phyloP scores from a whole-genome alignment of 306 rosid genomes.

The Malus orientalis region DNA sequence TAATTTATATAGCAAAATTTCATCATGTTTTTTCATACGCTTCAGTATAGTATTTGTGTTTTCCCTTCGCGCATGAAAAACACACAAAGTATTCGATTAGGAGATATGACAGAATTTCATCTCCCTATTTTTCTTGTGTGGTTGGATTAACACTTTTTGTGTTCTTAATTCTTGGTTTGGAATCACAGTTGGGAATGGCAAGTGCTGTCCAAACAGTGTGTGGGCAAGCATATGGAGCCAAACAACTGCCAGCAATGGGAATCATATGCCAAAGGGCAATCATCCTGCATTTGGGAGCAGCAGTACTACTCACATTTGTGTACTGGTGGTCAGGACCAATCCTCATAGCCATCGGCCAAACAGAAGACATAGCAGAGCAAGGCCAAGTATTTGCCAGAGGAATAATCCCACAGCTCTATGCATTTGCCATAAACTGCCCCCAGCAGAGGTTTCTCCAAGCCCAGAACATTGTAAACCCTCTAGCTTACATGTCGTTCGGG shows the following conservation, averaged over 20 bases:
- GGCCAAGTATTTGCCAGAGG: conserved; percentile 57
- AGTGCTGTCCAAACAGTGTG: conserved; percentile 76
- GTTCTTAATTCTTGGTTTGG: not conserved
- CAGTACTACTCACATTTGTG: conserved; percentile 44
- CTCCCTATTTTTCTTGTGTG: not conserved
- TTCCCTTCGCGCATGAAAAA: no score
- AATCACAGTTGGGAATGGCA: conserved; percentile 61
- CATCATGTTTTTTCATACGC: no score
- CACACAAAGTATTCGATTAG: no score
- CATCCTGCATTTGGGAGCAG: conserved; percentile 52
- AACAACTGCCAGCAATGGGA: conserved; percentile 39
- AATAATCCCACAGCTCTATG: conserved; percentile 55
- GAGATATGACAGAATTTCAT: not conserved
- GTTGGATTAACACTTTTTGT: not conserved
- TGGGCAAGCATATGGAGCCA: conserved; percentile 76
- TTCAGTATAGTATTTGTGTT: no score
- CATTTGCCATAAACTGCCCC: conserved; percentile 60
- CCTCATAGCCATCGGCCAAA: conserved; percentile 37
- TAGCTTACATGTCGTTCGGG: conserved; percentile 59
- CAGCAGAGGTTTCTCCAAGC: conserved; percentile 84
- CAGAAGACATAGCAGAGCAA: conserved; percentile 34
- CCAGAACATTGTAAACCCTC: conserved; percentile 68
- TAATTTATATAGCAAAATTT: no score
- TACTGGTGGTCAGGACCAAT: conserved; percentile 57
- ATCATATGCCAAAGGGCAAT: conserved; percentile 54